Percentiles rank a stretch among this genome's conserved stretches.
Conservation (phyloP, 2,329 filamentous ascomycete genomes). For the Mariannaea elegans region DNA sequence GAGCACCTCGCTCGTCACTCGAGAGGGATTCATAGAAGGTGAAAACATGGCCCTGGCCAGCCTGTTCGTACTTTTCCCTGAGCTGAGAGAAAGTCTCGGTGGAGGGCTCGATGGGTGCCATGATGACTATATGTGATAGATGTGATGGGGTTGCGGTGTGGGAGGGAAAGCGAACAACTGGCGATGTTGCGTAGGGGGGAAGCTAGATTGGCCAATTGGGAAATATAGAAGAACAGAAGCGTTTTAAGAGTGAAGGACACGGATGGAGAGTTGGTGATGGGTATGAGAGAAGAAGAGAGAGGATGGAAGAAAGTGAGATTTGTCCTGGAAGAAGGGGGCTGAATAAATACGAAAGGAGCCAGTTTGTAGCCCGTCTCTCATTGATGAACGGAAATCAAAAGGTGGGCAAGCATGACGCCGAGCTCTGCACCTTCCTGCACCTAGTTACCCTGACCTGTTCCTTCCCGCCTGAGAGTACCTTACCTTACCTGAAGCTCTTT, state of each 20-base stretch:
- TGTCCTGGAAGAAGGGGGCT: not conserved
- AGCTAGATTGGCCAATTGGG: constrained; percentile 11
- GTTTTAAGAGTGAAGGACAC: not conserved
- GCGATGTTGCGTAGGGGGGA: constrained; percentile 11
- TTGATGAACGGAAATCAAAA: constrained; percentile 19
- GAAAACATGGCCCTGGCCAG: constrained; percentile 82
- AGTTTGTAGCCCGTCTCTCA: constrained; percentile 10
- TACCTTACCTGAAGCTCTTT: constrained; percentile 34
- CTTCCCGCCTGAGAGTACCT: constrained; percentile 1
- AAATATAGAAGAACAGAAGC: not conserved
- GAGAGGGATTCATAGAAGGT: constrained; percentile 84
- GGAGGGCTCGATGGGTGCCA: constrained; percentile 63
- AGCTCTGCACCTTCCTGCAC: constrained; percentile 27
- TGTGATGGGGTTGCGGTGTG: constrained; percentile 30
- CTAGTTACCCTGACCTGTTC: constrained; percentile 10
- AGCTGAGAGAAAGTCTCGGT: constrained; percentile 73
- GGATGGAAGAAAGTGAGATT: not conserved
- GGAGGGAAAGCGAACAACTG: constrained; percentile 14
- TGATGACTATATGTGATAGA: constrained; percentile 49
- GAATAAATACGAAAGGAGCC: constrained; percentile 22
- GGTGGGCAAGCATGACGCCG: constrained; percentile 31
- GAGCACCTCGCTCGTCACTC: constrained; percentile 74
- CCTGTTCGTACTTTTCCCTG: constrained; percentile 76
- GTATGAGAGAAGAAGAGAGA: not conserved
- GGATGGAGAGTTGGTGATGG: not conserved